Evolutionary conservation across 2,329 filamentous ascomycete genomes (phyloP), one percentile per base, ranked within the genome.

Genomic region (Penicillium palitans): DNA sequence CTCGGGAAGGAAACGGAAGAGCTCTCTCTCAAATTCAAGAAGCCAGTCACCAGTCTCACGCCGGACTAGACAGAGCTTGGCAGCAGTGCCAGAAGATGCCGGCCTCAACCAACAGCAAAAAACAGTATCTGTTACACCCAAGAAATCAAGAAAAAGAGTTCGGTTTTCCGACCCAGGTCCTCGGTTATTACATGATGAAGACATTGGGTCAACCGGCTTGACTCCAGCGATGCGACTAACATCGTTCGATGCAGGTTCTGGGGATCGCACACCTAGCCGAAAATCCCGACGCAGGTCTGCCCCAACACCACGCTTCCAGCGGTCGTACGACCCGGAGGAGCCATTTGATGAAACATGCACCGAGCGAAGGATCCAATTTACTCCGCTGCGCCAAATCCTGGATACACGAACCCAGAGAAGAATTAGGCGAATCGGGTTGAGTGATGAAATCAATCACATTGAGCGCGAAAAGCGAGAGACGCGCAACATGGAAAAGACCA

Each of bases 131-230:
- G 42, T 21, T n/a, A 75, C 72, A 27, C 72, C 75, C 4, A 68
- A 64, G 37, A 74, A 68, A 64, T 61, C 68, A 15, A 69, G 68
- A 39, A 81, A 81, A 61, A 74, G 70, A 61, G 75, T 78, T 37
- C 77, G 79, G 27, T 80, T 80, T 63, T 80, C 79, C 2, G 77
- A 79, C 50, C 74, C 77, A 6, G 73, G 74, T 7, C 71, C 72
- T 42, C 65, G 59, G 27, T 31, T 58, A 33, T 40, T 69, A 33
- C 67, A 69, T 19, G 52, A 66, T 33, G 50, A 54, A 46, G 55
- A 55, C 6, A 37, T 55, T 37, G 54, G 55, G 25, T 74, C 75
- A 1, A 80, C 78, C 1, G 78, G 79, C n/a, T 63, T 81, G 7
- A 81, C 79, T 4, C 79, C 79, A 19, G 69, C 73, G 5, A 69